phyloP scores from a whole-genome alignment of 805 yeast species.

The Candida ovalis region DNA sequence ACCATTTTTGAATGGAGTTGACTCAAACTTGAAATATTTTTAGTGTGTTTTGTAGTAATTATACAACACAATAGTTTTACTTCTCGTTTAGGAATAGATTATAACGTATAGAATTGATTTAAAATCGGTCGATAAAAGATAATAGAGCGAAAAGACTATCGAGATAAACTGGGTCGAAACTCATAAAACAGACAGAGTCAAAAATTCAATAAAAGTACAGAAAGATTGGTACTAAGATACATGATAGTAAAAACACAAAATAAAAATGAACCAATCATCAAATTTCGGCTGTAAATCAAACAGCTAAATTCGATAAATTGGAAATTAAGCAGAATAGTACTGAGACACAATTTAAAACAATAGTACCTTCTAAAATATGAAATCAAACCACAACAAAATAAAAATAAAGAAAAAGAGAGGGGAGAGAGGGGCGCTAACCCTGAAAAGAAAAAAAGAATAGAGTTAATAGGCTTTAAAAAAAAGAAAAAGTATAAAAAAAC shows the following conservation, averaged over 20 bases:
- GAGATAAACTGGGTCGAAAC: too few relatives aligned
- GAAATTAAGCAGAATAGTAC: not conserved
- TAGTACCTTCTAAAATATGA: not conserved
- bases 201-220: not conserved
- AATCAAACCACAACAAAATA: not conserved
- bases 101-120: not conserved
- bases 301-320: not conserved
- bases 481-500: too few relatives aligned
- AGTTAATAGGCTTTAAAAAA: too few relatives aligned
- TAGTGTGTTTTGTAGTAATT: not conserved
- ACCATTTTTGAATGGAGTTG: constrained; percentile 12
- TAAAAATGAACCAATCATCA: not conserved
- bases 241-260: not conserved
- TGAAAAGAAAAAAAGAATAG: not conserved
- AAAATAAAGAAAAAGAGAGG: not conserved
- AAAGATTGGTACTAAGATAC: not conserved
- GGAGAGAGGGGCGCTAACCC: too few relatives aligned
- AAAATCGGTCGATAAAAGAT: too few relatives aligned
- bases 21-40: constrained; percentile 10
- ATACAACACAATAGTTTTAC: too few relatives aligned
- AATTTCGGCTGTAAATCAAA: not conserved
- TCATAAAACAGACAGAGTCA: too few relatives aligned
- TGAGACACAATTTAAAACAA: not conserved
- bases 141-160: too few relatives aligned
- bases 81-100: not conserved